phyloP scores from a whole-genome alignment of 352 stramenopile genomes.

The Thalassiosira mediterranea region DNA sequence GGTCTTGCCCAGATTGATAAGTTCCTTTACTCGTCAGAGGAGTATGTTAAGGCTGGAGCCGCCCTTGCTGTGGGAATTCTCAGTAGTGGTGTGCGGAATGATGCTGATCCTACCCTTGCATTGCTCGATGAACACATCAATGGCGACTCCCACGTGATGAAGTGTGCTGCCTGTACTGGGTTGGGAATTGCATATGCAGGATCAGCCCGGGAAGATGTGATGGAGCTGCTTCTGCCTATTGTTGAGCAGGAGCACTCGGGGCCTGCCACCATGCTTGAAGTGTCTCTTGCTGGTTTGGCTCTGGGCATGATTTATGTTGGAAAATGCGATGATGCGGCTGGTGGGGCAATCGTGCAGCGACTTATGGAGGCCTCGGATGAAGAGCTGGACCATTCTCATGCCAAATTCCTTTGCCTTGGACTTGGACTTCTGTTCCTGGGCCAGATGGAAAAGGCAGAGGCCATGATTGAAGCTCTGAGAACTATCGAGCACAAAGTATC shows the following conservation, averaged over 20 bases:
- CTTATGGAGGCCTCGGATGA: constrained; percentile 98
- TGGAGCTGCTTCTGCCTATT: constrained; percentile 94
- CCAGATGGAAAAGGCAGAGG: constrained; percentile 95
- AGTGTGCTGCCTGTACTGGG: constrained; percentile 92
- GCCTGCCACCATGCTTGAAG: constrained; percentile 82
- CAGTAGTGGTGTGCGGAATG: constrained; percentile 88
- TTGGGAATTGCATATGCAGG: constrained; percentile 98
- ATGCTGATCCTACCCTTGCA: constrained; percentile 95
- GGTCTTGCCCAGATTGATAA: constrained; percentile 99
- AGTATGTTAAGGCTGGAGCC: constrained; percentile 97
- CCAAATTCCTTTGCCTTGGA: constrained; percentile 95
- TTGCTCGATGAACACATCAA: constrained; percentile 97
- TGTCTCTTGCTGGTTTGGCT: constrained; percentile 92
- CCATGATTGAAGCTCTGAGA: constrained; percentile 97
- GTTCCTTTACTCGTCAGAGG: constrained; percentile 98
- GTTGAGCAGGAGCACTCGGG: constrained; percentile 90
- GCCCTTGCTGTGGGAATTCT: constrained; percentile 97
- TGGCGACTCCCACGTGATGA: constrained; percentile 91
- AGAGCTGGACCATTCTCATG: constrained; percentile 95
- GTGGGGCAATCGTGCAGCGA: constrained; percentile 93
- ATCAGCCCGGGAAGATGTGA: constrained; percentile 94
- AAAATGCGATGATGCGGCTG: constrained; percentile 94
- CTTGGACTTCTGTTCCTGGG: constrained; percentile 97
- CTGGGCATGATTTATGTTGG: constrained; percentile 98
- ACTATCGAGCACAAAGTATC: constrained; percentile 98